Conservation (phyloP, 1,139 yeast species). For the Yamadazyma songkhlaensis region DNA sequence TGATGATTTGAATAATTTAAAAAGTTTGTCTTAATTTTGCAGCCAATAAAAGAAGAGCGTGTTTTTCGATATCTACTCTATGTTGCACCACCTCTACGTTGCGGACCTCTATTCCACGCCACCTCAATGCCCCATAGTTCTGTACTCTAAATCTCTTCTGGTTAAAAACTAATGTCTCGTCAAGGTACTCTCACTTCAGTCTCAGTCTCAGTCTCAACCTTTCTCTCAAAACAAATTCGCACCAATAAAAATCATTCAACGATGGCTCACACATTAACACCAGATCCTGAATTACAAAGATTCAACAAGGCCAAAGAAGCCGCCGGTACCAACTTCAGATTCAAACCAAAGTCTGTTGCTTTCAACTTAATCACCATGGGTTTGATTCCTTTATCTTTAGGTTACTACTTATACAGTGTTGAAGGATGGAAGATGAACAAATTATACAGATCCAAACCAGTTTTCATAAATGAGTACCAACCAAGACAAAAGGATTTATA, state of each 20-base stretch:
- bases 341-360: slow-evolving; percentile 37
- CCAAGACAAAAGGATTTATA: slow-evolving; percentile 48
- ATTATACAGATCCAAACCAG: slow-evolving; percentile 34
- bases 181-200: too few relatives aligned
- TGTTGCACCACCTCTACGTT: too few relatives aligned
- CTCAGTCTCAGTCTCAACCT: too few relatives aligned
- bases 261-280: slow-evolving; percentile 49
- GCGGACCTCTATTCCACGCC: background rate
- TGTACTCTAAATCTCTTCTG: too few relatives aligned
- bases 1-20: slow-evolving; percentile 8
- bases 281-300: slow-evolving; percentile 43
- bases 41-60: background rate
- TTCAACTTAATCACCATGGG: slow-evolving; percentile 41
- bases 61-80: too few relatives aligned
- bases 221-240: slow-evolving; percentile 1
- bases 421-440: slow-evolving; percentile 37
- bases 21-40: slow-evolving; percentile 2
- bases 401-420: slow-evolving; percentile 33
- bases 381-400: slow-evolving; percentile 35
- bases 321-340: slow-evolving; percentile 43
- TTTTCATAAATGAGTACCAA: slow-evolving; percentile 38
- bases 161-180: too few relatives aligned
- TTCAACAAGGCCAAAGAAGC: slow-evolving; percentile 45
- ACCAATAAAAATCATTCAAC: slow-evolving; percentile 6
- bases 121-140: too few relatives aligned